phyloP scores from a whole-genome alignment of 305 asterid genomes.

The Fraxinus platypoda region DNA sequence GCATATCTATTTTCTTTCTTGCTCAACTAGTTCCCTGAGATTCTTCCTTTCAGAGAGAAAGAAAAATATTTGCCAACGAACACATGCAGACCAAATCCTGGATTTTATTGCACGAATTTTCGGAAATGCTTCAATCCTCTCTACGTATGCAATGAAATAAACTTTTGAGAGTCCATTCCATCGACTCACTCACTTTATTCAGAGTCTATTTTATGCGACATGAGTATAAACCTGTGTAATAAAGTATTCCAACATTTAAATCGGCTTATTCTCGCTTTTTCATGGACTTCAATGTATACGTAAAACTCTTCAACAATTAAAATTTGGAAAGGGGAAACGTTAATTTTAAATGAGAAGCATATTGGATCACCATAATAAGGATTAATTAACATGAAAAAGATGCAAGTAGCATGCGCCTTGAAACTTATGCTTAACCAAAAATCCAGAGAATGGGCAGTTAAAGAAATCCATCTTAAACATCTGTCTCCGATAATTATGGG shows the following conservation, averaged over 20 bases:
- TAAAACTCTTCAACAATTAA: not conserved
- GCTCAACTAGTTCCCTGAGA: not conserved
- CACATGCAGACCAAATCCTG: not conserved
- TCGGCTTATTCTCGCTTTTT: not conserved
- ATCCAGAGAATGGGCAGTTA: not conserved
- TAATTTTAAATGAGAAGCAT: not conserved
- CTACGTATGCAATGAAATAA: not conserved
- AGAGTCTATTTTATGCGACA: not conserved
- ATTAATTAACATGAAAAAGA: not conserved
- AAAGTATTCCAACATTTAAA: not conserved
- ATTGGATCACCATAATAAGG: not conserved
- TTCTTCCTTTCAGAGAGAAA: not conserved
- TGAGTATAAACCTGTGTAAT: not conserved
- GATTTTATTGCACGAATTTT: not conserved
- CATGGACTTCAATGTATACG: not conserved
- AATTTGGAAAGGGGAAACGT: not conserved
- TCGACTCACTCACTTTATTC: not conserved
- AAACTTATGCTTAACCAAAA: not conserved
- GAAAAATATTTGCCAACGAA: not conserved
- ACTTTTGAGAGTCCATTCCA: not conserved
- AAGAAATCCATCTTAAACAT: not conserved
- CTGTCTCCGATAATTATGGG: not conserved
- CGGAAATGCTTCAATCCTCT: not conserved
- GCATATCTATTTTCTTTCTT: slow-evolving; percentile 1
- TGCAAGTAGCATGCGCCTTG: not conserved